These are phyloP conservation scores for Diplodia seriata DNA, from an alignment of 2,329 filamentous ascomycete genomes.

Conservation along the genomic window DNA sequence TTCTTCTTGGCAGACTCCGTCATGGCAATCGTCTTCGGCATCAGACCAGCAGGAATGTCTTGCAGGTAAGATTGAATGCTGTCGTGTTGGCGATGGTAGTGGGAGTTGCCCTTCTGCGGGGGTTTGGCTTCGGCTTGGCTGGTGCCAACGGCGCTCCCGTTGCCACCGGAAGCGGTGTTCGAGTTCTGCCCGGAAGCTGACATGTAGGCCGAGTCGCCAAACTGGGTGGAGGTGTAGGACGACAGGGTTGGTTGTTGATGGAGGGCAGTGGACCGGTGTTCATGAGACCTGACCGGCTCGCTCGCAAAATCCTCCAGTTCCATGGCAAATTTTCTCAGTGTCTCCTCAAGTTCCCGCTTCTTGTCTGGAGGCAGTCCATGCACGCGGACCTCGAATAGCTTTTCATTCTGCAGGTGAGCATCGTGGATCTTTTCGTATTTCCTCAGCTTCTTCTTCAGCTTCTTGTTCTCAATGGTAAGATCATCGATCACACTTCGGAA, in stretches of 20 bases:
- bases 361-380: conserved; percentile 75
- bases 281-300: conserved; percentile 48
- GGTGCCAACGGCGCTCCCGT: conserved; percentile 39
- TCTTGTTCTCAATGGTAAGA: conserved; percentile 82
- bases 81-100: conserved; percentile 40
- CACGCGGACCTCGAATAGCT: conserved; percentile 82
- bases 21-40: conserved; percentile 66
- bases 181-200: conserved; percentile 57
- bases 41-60: conserved; percentile 73
- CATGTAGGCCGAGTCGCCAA: conserved; percentile 63
- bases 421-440: conserved; percentile 73
- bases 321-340: conserved; percentile 71
- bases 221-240: conserved; percentile 60
- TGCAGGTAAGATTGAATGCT: conserved; percentile 74
- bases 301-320: conserved; percentile 3
- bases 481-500: conserved; percentile 87
- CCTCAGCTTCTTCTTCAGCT: conserved; percentile 74
- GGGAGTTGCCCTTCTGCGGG: conserved; percentile 9
- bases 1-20: conserved; percentile 78
- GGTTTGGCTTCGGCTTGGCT: background rate
- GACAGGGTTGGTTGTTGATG: conserved; percentile 58
- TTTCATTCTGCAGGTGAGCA: conserved; percentile 73
- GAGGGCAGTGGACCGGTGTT: conserved; percentile 54
- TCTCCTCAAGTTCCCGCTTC: conserved; percentile 77
- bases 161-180: conserved; percentile 42